Base-by-base conservation (phyloP, 106 monocot species). In the Dactylorhiza incarnata region DNA sequence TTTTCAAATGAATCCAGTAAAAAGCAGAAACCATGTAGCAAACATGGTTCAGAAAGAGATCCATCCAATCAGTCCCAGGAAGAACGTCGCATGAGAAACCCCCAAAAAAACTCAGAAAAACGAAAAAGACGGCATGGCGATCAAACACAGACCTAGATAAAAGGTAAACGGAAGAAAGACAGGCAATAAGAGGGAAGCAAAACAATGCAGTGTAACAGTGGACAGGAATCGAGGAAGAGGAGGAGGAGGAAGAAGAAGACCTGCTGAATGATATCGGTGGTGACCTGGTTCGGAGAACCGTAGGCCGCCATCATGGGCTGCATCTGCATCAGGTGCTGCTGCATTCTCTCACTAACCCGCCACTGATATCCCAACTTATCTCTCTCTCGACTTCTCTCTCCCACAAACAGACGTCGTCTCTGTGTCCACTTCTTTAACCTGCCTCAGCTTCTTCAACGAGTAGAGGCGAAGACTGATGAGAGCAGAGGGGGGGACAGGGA, bases 251-350 rank as follows among this genome's bases (percentile, higher is more conserved):
- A 15, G 59, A 50, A 45, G 44, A 75, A 48, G 16, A 89, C 89
- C 89, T 89, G 89, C 72, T 89, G 89, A 48, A 89, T 89, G 71
- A 89, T 79, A 79, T 89, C 89, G 25, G 89, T 86, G 75, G 89
- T 89, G 82, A 89, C 84, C 49, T 84, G 84, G 65, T 81, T 89
- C 7, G 83, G 84, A 22, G 84, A 82, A 59, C 76, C 84, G 29
- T 86, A 89, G 65, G 84, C 82, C 65, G 86, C 86, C 89, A 89
- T 86, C 82, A 89, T 86, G 73, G 86, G 89, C 85, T 89, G 89
- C 89, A 86, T 84, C 82, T 89, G 89, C 86, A 86, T 86, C 76
- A 86, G 86, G 73, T 89, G 89, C 84, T 89, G 89, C 80, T 89
- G 89, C 84, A 83, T 83, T 73, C 63, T 74, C 74, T 50, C 77